Evolutionary conservation across 768 basidiomycete species (phyloP).

Genomic region (Fomitopsis serialis): DNA sequence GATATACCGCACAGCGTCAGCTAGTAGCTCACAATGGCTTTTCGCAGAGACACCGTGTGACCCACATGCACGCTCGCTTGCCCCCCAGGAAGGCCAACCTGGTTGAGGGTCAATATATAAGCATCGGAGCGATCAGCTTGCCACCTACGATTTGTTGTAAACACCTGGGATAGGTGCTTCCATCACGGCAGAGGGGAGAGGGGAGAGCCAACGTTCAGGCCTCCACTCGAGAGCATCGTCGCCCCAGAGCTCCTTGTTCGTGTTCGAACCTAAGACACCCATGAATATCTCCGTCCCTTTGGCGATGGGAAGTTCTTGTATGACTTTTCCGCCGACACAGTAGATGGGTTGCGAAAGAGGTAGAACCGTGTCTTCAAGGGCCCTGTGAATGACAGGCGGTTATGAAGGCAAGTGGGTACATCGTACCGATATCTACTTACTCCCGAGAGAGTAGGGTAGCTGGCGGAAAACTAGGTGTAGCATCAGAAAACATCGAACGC

Average conservation of each 20-base stretch:
- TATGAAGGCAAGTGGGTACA: background rate
- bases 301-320: slow-evolving; percentile 24
- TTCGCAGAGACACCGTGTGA: slow-evolving; percentile 6
- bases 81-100: slow-evolving; percentile 44
- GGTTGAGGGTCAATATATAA: background rate
- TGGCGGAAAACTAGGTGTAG: slow-evolving; percentile 3
- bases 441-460: slow-evolving; percentile 3
- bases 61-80: slow-evolving; percentile 41
- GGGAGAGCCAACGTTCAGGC: slow-evolving; percentile 36
- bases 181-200: background rate
- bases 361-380: slow-evolving; percentile 38
- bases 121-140: background rate
- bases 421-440: slow-evolving; percentile 1
- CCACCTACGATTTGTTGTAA: slow-evolving; percentile 5
- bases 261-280: slow-evolving; percentile 34
- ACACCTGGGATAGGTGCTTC: slow-evolving; percentile 7
- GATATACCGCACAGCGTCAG: background rate
- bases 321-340: slow-evolving; percentile 3
- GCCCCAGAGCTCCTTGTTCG: slow-evolving; percentile 37
- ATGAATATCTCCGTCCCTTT: slow-evolving; percentile 32
- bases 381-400: slow-evolving; percentile 10
- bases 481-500: background rate
- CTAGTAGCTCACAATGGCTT: no score
- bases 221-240: slow-evolving; percentile 33
- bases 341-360: slow-evolving; percentile 4